Evolutionary conservation across 2,329 filamentous ascomycete genomes (phyloP), one percentile per base, ranked within the genome.

Genomic region (Cryphonectria carpinicola): DNA sequence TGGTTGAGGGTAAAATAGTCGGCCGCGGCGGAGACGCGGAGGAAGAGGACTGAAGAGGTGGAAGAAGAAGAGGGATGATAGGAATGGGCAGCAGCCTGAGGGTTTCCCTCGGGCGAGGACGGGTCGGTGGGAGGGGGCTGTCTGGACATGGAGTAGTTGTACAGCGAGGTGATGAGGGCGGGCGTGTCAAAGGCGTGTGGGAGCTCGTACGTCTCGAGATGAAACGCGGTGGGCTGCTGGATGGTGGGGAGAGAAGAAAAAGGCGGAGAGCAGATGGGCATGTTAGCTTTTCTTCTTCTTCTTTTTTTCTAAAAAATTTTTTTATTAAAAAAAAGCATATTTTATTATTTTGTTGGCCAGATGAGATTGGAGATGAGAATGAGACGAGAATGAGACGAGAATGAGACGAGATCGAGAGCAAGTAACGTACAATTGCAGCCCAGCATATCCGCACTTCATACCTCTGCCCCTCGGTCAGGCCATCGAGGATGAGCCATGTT

Each of bases 401-500:
- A 32, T 32, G 32, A 32, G 32, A 32, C 32, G 19, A 39, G 28
- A 52, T 10, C 2, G 17, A 46, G 22, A 49, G 46, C 43, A 86
- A 7, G n/a, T 22, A 43, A 86, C 92, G 81, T 86, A 97, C 95
- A 72, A 92, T 96, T 56, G 96, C 96, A 72, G 94, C 87, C 95
- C 95, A 99, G 82, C 95, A 98, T 71, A 98, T 86, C 68, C 96
- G 90, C 65, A 97, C 87, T 84, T 99, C 96, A 84, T 98, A 98
- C 74, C 94, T 88, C 77, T 92, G 91, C 14, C 89, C 88, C 49
- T 89, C 86, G n/a, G 82, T 85, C 68, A 99, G 84, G 46, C 86
- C 83, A 70, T 92, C 87, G 7, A 99, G 87, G 10, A 95, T 82
- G 75, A 94, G 88, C 96, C 96, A 98, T 39, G 92, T 91, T 66